These are phyloP conservation scores for Tympanopsis confertula DNA, from an alignment of 2,329 filamentous ascomycete genomes.

Conservation along the genomic window DNA sequence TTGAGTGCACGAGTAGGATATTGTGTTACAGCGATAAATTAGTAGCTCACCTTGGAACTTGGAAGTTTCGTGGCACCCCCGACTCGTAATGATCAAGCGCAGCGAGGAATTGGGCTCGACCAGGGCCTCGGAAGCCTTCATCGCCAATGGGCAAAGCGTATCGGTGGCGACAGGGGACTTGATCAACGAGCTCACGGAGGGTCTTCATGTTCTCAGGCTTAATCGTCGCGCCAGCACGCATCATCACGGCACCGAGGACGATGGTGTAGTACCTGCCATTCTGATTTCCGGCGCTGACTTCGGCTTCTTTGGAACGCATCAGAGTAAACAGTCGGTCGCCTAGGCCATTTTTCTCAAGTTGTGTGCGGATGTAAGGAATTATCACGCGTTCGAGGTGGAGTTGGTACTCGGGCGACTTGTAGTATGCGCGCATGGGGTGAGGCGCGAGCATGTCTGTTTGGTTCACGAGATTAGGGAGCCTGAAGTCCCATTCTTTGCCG, in stretches of 20 bases:
- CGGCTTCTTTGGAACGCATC: too few species aligned
- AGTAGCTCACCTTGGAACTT: conserved; percentile 6
- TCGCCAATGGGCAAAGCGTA: conserved; percentile 1
- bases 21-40: too few species aligned
- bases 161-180: conserved; percentile 3
- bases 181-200: conserved; percentile 6
- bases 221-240: conserved; percentile 11
- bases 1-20: too few species aligned
- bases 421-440: neutral
- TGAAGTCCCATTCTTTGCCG: neutral
- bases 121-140: conserved; percentile 7
- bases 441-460: too few species aligned
- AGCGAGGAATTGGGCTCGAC: conserved; percentile 9
- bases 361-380: too few species aligned
- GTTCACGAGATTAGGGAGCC: conserved; percentile 1
- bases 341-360: too few species aligned
- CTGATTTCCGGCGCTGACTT: conserved; percentile 3
- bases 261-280: conserved; percentile 8
- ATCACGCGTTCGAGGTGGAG: neutral
- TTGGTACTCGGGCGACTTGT: conserved; percentile 1
- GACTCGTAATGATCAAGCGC: conserved; percentile 10
- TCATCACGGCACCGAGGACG: conserved; percentile 10
- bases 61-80: conserved; percentile 7
- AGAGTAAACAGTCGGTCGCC: too few species aligned
- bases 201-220: conserved; percentile 8